Base-by-base conservation (phyloP, 2,329 filamentous ascomycete species). In the Bipolaris sorokiniana region DNA sequence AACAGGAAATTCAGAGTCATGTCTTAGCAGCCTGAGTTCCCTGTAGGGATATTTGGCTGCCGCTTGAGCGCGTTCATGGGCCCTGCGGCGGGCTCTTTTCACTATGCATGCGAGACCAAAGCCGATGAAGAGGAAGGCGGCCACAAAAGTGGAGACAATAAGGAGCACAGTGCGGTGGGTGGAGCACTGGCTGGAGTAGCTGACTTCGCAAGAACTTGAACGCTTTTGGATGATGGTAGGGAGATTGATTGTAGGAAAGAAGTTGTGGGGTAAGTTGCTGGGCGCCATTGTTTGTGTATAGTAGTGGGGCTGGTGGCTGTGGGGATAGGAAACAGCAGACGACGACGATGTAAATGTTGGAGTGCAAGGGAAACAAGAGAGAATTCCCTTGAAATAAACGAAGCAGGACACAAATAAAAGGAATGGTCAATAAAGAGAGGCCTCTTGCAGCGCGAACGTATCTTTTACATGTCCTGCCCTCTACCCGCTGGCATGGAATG, bases 91-190 rank as follows among this genome's bases (percentile, higher is more conserved):
- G 16, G 37, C 45, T 26, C 56, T 44, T 10, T 44, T 51, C 0
- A 38, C 63, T 7, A 62, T 38, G 51, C 52, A 65, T 22, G 66
- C 46, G 3, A 62, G 37, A 1, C 48, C 50, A 45, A 68, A 48
- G 45, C 69, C 51, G 42, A 61, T 34, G 53, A 62, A 20, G 15
- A 56, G 59, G 22, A 65, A 23, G 51, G 65, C 36, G 20, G 59
- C 48, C 38, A 68, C 62, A 41, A 54, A 26, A 48, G 65, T 42
- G 23, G 69, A 61, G 37, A 69, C 67, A 53, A 59, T 41, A 15
- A 67, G 53, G 28, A 70, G 37, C 51, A 62, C 48, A 47, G 58
- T 67, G 49, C 68, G 68, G 45, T 71, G 63, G 7, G 62, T 62
- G 13, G 38, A 34, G 57, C 58, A 57, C 7, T 54, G 61, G 20